Conservation (phyloP, 345 rosid genomes). For the Balakata baccata region DNA sequence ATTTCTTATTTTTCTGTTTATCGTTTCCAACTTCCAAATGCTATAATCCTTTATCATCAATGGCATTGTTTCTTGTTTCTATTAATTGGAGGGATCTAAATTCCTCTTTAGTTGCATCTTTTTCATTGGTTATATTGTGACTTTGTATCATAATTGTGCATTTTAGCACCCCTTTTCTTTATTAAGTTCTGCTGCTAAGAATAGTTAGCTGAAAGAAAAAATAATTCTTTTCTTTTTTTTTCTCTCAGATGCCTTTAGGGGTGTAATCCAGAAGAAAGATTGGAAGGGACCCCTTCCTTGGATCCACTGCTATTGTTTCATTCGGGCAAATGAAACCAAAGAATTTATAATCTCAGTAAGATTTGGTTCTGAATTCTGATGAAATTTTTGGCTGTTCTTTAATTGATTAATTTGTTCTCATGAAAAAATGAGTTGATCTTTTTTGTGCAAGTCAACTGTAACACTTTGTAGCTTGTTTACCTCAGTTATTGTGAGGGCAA, state of each 20-base stretch:
- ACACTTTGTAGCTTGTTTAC: not conserved
- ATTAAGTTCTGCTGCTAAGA: conserved; percentile 2
- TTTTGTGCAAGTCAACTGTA: too few species aligned
- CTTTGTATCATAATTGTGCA: conserved; percentile 1
- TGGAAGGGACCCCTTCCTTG: conserved; percentile 79
- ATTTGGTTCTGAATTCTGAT: conserved; percentile 6
- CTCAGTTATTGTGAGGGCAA: not conserved
- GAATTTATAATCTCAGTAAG: conserved; percentile 63
- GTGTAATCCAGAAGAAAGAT: conserved; percentile 46
- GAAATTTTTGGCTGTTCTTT: not conserved
- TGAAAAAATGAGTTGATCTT: not conserved
- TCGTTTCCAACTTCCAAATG: not conserved
- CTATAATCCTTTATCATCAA: not conserved
- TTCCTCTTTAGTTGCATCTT: not conserved
- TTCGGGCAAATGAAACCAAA: conserved; percentile 66
- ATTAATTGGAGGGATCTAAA: not conserved
- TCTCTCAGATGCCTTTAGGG: conserved; percentile 66
- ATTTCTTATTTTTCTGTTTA: not conserved
- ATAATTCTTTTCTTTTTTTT: not conserved
- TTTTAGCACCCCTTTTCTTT: not conserved
- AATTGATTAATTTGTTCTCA: not conserved
- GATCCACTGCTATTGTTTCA: conserved; percentile 91
- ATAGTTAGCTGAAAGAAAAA: conserved; percentile 8
- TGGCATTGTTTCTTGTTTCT: not conserved
- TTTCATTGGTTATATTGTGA: not conserved